These are phyloP conservation scores for Dryas integrifolia DNA, from an alignment of 331 rosid genomes.

Conservation along the genomic window DNA sequence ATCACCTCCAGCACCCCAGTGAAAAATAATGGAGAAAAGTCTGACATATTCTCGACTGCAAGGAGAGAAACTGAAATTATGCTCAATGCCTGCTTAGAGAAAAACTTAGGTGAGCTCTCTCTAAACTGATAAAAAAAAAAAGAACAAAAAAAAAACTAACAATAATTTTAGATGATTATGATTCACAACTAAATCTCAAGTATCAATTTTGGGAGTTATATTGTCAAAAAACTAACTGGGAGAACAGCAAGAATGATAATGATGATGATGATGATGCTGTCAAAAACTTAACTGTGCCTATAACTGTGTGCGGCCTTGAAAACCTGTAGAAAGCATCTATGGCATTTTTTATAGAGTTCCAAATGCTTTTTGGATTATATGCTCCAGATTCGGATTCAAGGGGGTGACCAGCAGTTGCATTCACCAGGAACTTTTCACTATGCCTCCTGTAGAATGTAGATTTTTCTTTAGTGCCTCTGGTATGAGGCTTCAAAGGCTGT, in stretches of 20 bases:
- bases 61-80: constrained; percentile 86
- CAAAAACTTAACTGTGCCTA: constrained; percentile 79
- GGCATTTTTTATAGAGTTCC: constrained; percentile 31
- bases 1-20: constrained; percentile 78
- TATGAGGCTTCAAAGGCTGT: constrained; percentile 22
- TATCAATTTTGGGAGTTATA: background rate
- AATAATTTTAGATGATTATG: constrained; percentile 6
- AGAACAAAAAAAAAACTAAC: constrained; percentile 1
- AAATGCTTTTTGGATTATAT: constrained; percentile 38
- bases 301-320: constrained; percentile 91
- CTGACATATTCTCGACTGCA: constrained; percentile 64
- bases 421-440: constrained; percentile 38
- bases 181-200: constrained; percentile 16
- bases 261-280: background rate
- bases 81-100: constrained; percentile 70
- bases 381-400: constrained; percentile 62
- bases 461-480: constrained; percentile 31
- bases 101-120: constrained; percentile 24
- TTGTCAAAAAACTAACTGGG: constrained; percentile 4
- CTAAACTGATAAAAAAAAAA: constrained; percentile 7
- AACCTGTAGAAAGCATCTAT: constrained; percentile 84
- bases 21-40: constrained; percentile 78
- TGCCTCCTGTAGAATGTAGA: constrained; percentile 26
- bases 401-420: constrained; percentile 64
- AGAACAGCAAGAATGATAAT: background rate